These are phyloP conservation scores for Saccharomycopsis synnaedendra DNA, from an alignment of 805 yeast species.

Conservation along the genomic window DNA sequence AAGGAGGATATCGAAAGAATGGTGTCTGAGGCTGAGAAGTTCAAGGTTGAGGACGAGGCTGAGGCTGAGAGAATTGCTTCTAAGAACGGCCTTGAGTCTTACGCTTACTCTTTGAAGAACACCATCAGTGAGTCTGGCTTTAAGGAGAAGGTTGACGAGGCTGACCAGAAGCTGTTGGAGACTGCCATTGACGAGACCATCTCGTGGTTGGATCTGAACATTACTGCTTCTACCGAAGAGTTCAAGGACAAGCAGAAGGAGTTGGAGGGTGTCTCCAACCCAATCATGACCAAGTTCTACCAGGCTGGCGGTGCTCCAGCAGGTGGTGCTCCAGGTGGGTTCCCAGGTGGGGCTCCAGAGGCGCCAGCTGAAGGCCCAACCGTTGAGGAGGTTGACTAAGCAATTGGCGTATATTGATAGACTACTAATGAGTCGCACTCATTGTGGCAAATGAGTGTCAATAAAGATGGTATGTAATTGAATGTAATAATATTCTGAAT, in stretches of 20 bases:
- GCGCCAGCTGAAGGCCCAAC: conserved; percentile 52
- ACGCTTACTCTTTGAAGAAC: conserved; percentile 87
- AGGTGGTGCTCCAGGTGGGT: conserved; percentile 53
- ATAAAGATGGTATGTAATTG: too few species aligned
- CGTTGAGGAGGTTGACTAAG: conserved; percentile 70
- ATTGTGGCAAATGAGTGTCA: too few species aligned
- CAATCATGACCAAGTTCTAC: conserved; percentile 95
- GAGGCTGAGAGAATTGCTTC: conserved; percentile 89
- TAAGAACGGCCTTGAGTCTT: conserved; percentile 93
- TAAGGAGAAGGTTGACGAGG: conserved; percentile 69
- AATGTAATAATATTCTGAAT: too few species aligned
- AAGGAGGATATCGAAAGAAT: conserved; percentile 96
- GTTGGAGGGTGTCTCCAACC: conserved; percentile 90
- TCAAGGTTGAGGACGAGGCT: conserved; percentile 91
- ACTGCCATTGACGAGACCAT: conserved; percentile 81
- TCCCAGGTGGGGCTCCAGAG: conserved; percentile 42
- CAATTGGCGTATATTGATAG: background rate
- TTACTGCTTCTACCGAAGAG: conserved; percentile 89
- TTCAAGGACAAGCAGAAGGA: conserved; percentile 90
- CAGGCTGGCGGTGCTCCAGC: conserved; percentile 78
- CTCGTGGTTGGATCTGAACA: conserved; percentile 88
- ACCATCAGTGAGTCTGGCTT: conserved; percentile 62
- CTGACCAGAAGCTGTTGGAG: conserved; percentile 57
- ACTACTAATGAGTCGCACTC: too few species aligned
- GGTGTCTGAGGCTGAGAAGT: conserved; percentile 97